Evolutionary conservation across 2,329 filamentous ascomycete species (phyloP), one percentile per base, ranked within the genome.

Genomic region (Taxawa tesnikishii): DNA sequence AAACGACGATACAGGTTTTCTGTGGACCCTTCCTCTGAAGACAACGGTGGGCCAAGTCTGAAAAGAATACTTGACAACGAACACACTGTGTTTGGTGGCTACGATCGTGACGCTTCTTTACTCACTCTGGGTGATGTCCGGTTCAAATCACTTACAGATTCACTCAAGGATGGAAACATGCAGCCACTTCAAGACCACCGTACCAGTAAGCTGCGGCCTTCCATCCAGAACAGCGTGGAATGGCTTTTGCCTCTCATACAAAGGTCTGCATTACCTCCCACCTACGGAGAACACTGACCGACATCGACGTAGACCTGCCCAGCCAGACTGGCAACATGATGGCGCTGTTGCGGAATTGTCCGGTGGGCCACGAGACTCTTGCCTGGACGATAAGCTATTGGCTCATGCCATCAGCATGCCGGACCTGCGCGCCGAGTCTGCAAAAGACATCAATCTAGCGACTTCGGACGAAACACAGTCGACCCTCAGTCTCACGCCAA

Each of bases 221-320:
- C 29, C 11, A 24, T 37, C 16, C 13, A 34, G 18, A 34, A 28
- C 15, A 36, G 37, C 12, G 28, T 43, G 11, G 34, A 37, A 21
- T 43, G 39, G 39, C 25, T 41, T 3, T 28, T 25, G 27, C 40
- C 40, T n/a, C 15, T 34, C 18, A 23, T 41, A 11, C 25, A 41
- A 14, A 28, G 26, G 40, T 42, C 15, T 15, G 37, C 21, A 9
- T 21, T 10, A n/a, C 17, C 10, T 15, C 30, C 25, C 21, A n/a
- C 17, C n/a, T n/a, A n/a, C n/a, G n/a, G n/a, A n/a, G n/a, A n/a
- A n/a, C n/a, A n/a, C n/a, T n/a, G n/a, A n/a, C n/a, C n/a, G n/a
- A n/a, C n/a, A n/a, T n/a, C n/a, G n/a, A n/a, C n/a, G n/a, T n/a
- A n/a, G n/a, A n/a, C n/a, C n/a, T n/a, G n/a, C n/a, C n/a, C n/a